A percentile compares a stretch with the other conserved stretches of the same genome.
phyloP scores from a whole-genome alignment of 495 filamentous ascomycete species.

The Lasiosphaeriaceae sp. region DNA sequence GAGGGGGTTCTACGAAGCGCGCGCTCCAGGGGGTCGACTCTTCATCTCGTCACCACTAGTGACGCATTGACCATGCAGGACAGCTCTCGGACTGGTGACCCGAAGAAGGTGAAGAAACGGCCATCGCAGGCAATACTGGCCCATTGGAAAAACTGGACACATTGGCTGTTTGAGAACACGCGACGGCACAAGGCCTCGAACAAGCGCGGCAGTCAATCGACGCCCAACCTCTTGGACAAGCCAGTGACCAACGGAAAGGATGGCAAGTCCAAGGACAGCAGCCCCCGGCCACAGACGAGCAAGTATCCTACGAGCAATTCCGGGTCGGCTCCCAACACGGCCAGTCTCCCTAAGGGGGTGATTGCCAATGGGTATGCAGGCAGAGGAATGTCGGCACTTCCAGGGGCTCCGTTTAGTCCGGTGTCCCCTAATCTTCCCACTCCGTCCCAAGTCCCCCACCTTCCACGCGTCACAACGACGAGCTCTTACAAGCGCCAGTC shows the following conservation, averaged over 20 bases:
- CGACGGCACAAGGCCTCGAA: constrained; percentile 35
- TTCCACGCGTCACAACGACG: constrained; percentile 45
- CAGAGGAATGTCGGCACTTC: constrained; percentile 7
- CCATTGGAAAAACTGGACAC: constrained; percentile 68
- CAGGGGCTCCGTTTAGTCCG: constrained; percentile 10
- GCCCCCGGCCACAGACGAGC: constrained; percentile 51
- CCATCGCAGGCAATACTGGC: constrained; percentile 53
- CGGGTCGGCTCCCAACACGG: constrained; percentile 16
- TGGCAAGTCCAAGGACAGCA: constrained; percentile 44
- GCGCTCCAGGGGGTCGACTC: constrained; percentile 68
- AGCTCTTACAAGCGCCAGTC: constrained; percentile 71
- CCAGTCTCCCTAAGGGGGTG: constrained; percentile 31
- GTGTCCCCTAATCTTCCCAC: constrained; percentile 27
- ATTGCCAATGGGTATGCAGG: constrained; percentile 33
- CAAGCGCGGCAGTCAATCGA: constrained; percentile 51
- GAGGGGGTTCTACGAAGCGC: constrained; percentile 60
- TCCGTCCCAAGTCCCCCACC: constrained; percentile 42
- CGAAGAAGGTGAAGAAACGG: constrained; percentile 43
- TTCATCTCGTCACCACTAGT: constrained; percentile 70
- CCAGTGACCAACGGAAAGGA: constrained; percentile 35
- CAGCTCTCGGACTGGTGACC: constrained; percentile 21
- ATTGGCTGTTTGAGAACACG: constrained; percentile 50
- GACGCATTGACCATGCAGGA: constrained; percentile 34
- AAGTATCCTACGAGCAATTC: constrained; percentile 40
- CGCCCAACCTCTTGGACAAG: constrained; percentile 47